A percentile compares a stretch with the other conserved stretches of the same genome.
These are phyloP conservation scores for Aspergillus luchuensis DNA, from an alignment of 2,329 filamentous ascomycete genomes.

Conservation along the genomic window DNA sequence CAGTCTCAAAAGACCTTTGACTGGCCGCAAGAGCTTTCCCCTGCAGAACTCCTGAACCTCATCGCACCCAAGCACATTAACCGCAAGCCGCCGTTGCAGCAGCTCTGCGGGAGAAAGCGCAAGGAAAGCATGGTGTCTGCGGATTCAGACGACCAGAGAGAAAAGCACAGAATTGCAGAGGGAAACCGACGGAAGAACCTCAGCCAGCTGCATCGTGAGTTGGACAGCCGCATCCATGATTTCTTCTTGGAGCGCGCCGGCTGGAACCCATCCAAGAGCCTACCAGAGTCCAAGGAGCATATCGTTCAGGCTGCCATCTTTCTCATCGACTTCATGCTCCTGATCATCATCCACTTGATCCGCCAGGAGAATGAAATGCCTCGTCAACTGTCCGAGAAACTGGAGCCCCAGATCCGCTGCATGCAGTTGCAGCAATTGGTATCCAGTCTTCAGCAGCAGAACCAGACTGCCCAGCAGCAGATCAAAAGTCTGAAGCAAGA, in stretches of 20 bases:
- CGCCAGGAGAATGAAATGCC: constrained; percentile 39
- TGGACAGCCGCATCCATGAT: constrained; percentile 42
- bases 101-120: constrained; percentile 44
- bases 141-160: constrained; percentile 41
- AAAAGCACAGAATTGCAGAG: constrained; percentile 45
- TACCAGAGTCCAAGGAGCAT: constrained; percentile 46
- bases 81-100: constrained; percentile 43
- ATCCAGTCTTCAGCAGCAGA: constrained; percentile 39
- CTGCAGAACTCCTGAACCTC: constrained; percentile 36
- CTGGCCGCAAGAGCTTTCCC: constrained; percentile 39
- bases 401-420: constrained; percentile 42
- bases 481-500: constrained; percentile 38
- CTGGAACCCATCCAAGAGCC: constrained; percentile 44
- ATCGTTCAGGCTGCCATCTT: constrained; percentile 43
- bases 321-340: constrained; percentile 43
- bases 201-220: constrained; percentile 41
- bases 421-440: constrained; percentile 43
- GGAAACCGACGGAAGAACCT: constrained; percentile 45
- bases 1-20: constrained; percentile 33
- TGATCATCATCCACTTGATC: constrained; percentile 39
- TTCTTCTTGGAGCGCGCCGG: constrained; percentile 43
- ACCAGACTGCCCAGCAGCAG: constrained; percentile 38
- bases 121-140: constrained; percentile 36
- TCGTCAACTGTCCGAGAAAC: constrained; percentile 40
- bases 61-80: constrained; percentile 41